Base-by-base conservation (phyloP, 192 early-diverging fungal genomes). In the Coemansia sp. region DNA sequence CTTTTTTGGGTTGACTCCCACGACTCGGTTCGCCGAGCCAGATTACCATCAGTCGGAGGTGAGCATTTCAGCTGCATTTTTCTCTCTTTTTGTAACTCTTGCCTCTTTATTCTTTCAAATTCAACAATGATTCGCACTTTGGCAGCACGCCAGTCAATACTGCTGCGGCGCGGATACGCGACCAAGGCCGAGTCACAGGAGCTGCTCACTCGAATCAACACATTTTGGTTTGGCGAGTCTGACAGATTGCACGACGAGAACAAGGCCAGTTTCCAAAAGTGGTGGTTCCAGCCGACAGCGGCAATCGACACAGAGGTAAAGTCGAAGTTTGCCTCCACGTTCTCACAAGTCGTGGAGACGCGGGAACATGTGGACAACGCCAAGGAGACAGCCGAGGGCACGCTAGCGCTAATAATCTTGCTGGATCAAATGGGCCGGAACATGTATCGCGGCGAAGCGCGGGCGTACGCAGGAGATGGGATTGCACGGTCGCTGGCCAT, bases 371-470 rank as follows among this genome's bases (percentile, higher is more conserved):
- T 83, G 6, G 73, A 72, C 25, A 55, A 61, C 6, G 70, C 70
- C 12, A 72, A 72, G 59, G 69, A 75, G 56, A 67, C 75, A 23
- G 47, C 83, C 5, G 67, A 66, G 19, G 83, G 79, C 19, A 68
- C 75, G 17, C 64, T 84, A 53, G 67, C 79, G 43, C 56, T 86
- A 32, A 74, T 85, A 5, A 56, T 89, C 1, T 54, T 89, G 27
- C 60, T 87, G 61, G 87, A 89, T 66, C 86, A 89, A 49, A 81
- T 89, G 69, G 80, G 86, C 3, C 81, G 87, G 23, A 86, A 89
- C 69, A 85, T 89, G 64, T 86, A 83, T 64, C 84, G 87, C 58
- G 77, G 77, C 14, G 48, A 70, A n/a, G 67, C 85, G 0, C 67
- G 66, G 15, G 86, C 87, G 1, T 89, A 85, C 58, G 62, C 66